These are phyloP conservation scores for Gastrolobium bilobum DNA, from an alignment of 306 rosid species.

Conservation along the genomic window DNA sequence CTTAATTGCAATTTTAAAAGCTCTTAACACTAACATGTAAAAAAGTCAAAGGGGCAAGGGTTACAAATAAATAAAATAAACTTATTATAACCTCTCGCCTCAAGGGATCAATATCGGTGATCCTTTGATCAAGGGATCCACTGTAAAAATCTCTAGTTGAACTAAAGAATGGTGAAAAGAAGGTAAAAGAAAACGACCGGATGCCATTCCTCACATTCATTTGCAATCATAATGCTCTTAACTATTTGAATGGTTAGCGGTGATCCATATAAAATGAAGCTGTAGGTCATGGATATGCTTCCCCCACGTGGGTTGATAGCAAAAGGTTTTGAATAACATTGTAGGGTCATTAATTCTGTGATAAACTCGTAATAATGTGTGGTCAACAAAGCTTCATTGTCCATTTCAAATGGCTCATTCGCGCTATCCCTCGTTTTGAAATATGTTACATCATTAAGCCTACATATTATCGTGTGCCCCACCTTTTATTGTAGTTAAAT, in stretches of 20 bases:
- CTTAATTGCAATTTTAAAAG: no score
- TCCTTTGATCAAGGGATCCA: constrained; percentile 1
- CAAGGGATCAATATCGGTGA: background rate
- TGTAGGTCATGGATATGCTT: constrained; percentile 11
- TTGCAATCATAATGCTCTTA: background rate
- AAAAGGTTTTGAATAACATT: background rate
- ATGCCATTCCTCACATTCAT: background rate
- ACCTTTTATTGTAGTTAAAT: background rate
- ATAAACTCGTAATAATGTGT: background rate
- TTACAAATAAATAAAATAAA: no score
- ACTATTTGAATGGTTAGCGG: constrained; percentile 22
- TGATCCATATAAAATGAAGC: constrained; percentile 22
- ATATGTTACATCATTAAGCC: background rate
- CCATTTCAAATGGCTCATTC: constrained; percentile 38
- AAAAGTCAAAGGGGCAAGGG: no score
- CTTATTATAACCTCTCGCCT: no score
- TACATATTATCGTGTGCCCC: background rate
- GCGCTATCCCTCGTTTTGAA: constrained; percentile 19
- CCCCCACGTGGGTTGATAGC: constrained; percentile 44
- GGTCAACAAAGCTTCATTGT: constrained; percentile 37
- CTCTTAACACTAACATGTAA: no score
- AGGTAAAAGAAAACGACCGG: background rate
- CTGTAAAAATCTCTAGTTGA: background rate
- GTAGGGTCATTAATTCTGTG: constrained; percentile 27
- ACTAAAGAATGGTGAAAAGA: background rate